Evolutionary conservation across 2,329 filamentous ascomycete genomes (phyloP).

Genomic region (Aureobasidium pullulans): DNA sequence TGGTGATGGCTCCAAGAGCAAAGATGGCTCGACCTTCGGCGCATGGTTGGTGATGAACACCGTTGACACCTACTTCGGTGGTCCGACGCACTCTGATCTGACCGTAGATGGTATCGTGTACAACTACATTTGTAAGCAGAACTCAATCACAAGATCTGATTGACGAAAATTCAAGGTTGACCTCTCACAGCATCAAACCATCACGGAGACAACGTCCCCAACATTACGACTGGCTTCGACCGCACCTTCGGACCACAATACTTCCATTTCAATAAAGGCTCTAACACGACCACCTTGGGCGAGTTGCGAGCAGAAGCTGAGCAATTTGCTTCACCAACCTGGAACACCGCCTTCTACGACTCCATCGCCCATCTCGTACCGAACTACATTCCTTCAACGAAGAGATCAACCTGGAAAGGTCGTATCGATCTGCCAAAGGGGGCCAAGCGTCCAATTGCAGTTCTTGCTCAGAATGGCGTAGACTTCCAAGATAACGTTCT

Average conservation of each 20-base stretch:
- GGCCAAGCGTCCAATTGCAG: constrained; percentile 47
- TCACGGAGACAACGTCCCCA: constrained; percentile 55
- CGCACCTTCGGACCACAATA: constrained; percentile 58
- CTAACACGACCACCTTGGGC: constrained; percentile 38
- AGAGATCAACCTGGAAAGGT: constrained; percentile 45
- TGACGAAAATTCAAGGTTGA: background rate
- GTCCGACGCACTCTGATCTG: constrained; percentile 55
- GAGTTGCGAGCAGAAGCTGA: constrained; percentile 49
- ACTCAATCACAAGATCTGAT: no score
- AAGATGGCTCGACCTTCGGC: constrained; percentile 48
- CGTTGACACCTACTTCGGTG: constrained; percentile 55
- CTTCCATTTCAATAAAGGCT: constrained; percentile 56
- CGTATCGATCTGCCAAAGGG: constrained; percentile 45
- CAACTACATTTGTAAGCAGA: constrained; percentile 46
- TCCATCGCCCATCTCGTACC: constrained; percentile 53
- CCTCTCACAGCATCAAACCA: constrained; percentile 46
- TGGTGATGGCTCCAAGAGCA: constrained; percentile 44
- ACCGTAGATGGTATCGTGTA: constrained; percentile 59
- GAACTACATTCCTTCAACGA: constrained; percentile 49
- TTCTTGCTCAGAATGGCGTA: constrained; percentile 45
- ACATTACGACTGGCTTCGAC: constrained; percentile 58
- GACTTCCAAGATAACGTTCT: constrained; percentile 55
- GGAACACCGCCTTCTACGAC: constrained; percentile 57
- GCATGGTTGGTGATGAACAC: constrained; percentile 60
- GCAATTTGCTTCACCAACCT: constrained; percentile 43